phyloP scores from a whole-genome alignment of 2,329 filamentous ascomycete species.

The Ophiocordyceps camponoti-saundersi region DNA sequence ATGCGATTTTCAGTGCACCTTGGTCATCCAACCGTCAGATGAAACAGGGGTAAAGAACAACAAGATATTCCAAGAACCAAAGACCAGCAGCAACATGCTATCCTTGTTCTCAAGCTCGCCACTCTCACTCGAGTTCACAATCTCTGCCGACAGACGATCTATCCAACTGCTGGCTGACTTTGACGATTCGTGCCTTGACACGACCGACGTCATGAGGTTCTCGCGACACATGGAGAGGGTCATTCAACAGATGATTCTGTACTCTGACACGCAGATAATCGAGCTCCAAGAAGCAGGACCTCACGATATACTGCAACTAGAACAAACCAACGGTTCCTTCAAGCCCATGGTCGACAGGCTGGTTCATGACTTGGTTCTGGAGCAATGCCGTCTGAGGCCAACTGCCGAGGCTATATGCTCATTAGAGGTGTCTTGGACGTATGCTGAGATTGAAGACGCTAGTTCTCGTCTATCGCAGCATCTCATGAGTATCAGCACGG shows the following conservation, averaged over 20 bases:
- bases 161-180: neutral
- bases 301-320: neutral
- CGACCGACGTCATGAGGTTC: neutral
- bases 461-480: neutral
- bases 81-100: neutral
- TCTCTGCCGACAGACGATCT: neutral
- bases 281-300: neutral
- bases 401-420: neutral
- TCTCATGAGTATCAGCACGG: neutral
- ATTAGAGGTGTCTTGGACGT: conserved; percentile 1
- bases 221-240: neutral
- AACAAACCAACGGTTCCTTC: neutral
- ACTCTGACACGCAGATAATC: neutral
- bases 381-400: conserved; percentile 1
- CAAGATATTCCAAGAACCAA: neutral
- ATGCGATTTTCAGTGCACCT: conserved; percentile 1
- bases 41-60: neutral
- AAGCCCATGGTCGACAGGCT: neutral
- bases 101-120: neutral
- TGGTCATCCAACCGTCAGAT: conserved; percentile 1
- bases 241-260: neutral
- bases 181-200: neutral
- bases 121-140: neutral
- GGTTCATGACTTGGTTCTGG: neutral
- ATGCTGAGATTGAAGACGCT: conserved; percentile 1